Conservation (phyloP, 305 asterid genomes). For the Fraxinus floribunda region DNA sequence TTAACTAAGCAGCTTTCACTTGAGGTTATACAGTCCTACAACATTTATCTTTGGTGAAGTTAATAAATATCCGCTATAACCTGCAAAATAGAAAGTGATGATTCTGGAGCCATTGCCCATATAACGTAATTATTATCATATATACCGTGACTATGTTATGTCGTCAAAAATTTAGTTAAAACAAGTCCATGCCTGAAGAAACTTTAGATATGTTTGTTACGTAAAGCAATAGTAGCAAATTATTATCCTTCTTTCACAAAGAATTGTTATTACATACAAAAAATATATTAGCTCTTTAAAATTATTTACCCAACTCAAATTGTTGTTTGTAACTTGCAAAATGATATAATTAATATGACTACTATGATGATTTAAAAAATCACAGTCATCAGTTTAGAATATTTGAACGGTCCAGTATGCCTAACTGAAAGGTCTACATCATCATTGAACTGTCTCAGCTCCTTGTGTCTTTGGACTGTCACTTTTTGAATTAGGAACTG, state of each 20-base stretch:
- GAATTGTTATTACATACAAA: background rate
- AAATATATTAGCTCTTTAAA: background rate
- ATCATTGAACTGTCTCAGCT: background rate
- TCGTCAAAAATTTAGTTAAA: background rate
- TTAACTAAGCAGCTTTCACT: background rate
- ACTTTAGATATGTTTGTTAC: background rate
- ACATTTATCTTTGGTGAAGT: background rate
- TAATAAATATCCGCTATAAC: background rate
- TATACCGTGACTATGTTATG: background rate
- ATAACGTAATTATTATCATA: background rate
- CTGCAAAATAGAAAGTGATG: background rate
- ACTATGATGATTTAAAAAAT: background rate
- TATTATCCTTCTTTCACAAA: background rate
- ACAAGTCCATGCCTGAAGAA: background rate
- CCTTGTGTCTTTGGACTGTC: background rate
- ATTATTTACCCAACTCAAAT: background rate
- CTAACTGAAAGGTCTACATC: background rate
- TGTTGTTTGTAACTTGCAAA: background rate
- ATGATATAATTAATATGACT: background rate
- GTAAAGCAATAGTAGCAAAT: background rate
- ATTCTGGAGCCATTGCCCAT: background rate
- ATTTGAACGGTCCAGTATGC: background rate
- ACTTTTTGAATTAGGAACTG: background rate
- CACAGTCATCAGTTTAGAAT: background rate
- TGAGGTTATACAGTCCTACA: background rate